phyloP scores from a whole-genome alignment of 441 rosid genomes.

The Pelargonium citronellum region DNA sequence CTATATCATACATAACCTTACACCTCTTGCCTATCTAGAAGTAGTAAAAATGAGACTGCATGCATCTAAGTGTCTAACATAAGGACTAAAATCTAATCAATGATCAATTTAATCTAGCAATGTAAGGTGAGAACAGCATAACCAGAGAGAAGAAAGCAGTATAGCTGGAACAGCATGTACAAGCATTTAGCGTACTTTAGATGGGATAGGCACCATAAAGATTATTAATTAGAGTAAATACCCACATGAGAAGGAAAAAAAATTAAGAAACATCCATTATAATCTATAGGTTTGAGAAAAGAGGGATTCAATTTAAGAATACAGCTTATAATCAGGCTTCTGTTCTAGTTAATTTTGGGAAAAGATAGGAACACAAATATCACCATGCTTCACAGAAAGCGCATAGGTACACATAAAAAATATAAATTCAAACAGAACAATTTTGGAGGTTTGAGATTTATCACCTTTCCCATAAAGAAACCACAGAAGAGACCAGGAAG shows the following conservation, averaged over 20 bases:
- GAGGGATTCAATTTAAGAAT: background rate
- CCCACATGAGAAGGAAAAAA: background rate
- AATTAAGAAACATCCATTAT: background rate
- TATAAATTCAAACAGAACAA: slow-evolving; percentile 18
- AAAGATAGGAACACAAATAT: slow-evolving; percentile 5
- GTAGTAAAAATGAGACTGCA: background rate
- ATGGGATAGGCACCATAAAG: background rate
- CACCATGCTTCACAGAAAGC: background rate
- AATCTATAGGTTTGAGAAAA: background rate
- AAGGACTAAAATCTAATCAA: background rate
- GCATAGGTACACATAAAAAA: slow-evolving; percentile 7
- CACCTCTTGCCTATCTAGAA: slow-evolving; percentile 3
- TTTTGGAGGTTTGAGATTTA: slow-evolving; percentile 26
- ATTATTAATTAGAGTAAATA: background rate
- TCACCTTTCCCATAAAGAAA: slow-evolving; percentile 93
- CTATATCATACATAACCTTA: background rate
- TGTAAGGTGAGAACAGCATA: background rate
- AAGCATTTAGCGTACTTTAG: background rate
- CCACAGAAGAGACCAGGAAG: slow-evolving; percentile 98
- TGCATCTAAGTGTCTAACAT: background rate
- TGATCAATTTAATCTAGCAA: background rate
- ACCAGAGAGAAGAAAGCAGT: background rate
- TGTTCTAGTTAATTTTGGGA: background rate
- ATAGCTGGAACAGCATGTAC: background rate
- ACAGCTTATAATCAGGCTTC: background rate